Conservation (phyloP, 306 rosid genomes). For the Fagus sylvatica region DNA sequence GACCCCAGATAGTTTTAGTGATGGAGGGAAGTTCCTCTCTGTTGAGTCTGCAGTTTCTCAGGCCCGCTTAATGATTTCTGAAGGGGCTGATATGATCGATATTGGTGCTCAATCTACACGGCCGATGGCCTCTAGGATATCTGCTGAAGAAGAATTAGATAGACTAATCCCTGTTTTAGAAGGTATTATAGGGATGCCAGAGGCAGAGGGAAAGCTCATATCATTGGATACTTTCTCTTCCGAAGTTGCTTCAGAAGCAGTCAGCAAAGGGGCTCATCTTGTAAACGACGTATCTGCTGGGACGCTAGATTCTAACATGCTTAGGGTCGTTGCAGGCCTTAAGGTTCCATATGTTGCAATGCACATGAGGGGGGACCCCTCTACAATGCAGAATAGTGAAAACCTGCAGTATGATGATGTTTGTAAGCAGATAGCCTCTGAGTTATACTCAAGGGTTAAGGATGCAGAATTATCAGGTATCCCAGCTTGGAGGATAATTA, state of each 20-base stretch:
- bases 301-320: conserved; percentile 66
- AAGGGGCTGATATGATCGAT: conserved; percentile 91
- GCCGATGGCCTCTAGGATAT: conserved; percentile 67
- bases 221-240: conserved; percentile 90
- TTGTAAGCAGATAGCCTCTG: conserved; percentile 67
- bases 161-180: conserved; percentile 81
- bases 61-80: conserved; percentile 70
- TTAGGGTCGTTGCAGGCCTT: conserved; percentile 74
- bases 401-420: conserved; percentile 73
- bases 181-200: conserved; percentile 68
- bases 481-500: conserved; percentile 84
- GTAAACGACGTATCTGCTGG: conserved; percentile 83
- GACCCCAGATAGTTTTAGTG: conserved; percentile 95
- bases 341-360: conserved; percentile 84
- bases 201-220: conserved; percentile 68
- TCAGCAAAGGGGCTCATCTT: conserved; percentile 77
- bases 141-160: conserved; percentile 69
- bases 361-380: conserved; percentile 96
- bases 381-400: conserved; percentile 69
- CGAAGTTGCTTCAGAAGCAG: conserved; percentile 82
- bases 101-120: conserved; percentile 89
- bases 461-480: conserved; percentile 80
- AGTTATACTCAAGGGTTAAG: conserved; percentile 50
- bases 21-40: conserved; percentile 73
- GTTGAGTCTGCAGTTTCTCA: conserved; percentile 68